Base-by-base conservation (phyloP, 1,284 basidiomycete genomes). In the Malassezia globosa region DNA sequence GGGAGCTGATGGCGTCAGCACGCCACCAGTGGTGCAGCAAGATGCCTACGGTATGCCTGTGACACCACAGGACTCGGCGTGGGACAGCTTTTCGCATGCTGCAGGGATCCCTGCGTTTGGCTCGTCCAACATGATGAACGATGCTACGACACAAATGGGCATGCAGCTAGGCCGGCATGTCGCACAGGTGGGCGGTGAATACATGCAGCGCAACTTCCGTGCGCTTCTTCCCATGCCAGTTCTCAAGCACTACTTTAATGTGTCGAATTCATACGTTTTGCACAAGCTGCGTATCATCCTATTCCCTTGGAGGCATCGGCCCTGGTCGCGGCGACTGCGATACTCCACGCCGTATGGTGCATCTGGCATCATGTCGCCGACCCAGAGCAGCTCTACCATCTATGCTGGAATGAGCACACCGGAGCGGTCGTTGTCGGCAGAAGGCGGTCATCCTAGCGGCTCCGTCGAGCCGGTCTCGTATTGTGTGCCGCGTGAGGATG, bases 191-290 rank as follows among this genome's bases (percentile, higher is more conserved):
- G 92, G 92, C 0, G 88, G 92, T 68, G 87, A 92, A 51, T 97
- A 97, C 60, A 82, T 97, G 31, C 85, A 92, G 73, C 85, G 84
- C 74, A 95, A 96, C 72, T 58, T 60, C 49, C 55, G 56, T 61
- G 47, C 64, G 16, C 40, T 62, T 27, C 60, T 65, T 7, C 57
- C 62, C 47, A 61, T 64, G 51, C 63, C 64, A 7, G 48, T 66
- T 33, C 77, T 96, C 51, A 95, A 95, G 70, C 84, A 89, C 66
- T 85, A 88, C 65, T 96, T 96, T 75, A 89, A 95, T 70, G 94
- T 97, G 13, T 90, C 87, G 19, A 96, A 95, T 72, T 84, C 82
- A 1, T 97, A 97, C 70, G 92, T 97, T 38, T 81, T 96, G 29
- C 80, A 80, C 66, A 97, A 97, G 72, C 76, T 97, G 4, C 80